Evolutionary conservation across 305 asterid genomes (phyloP), one percentile per base, ranked within the genome.

Genomic region (Fraxinus dipetala): DNA sequence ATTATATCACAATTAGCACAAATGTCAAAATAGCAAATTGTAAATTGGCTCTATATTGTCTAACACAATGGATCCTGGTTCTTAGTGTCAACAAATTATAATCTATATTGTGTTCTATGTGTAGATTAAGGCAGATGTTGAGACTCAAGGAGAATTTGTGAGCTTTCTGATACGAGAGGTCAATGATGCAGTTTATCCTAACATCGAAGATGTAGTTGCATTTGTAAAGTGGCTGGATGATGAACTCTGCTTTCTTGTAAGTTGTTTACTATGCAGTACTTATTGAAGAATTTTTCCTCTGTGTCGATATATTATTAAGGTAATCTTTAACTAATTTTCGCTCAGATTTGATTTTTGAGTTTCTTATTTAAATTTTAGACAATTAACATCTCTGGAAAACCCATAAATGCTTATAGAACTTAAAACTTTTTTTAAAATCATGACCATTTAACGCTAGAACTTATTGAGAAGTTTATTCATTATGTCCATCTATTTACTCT

Each of bases 211-310:
- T 16, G 97, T 95, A 1, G 94, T 92, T 70, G 94, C 97, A 76
- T 95, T 95, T 32, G 97, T 93, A 72, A 92, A 93, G 90, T 95
- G 99, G 99, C 94, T 95, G 30, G 99, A 95, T 82, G 99, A 95
- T 59, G 98, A 95, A 85, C 98, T 95, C 34, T 87, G 95, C 89
- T 95, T 92, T 86, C 95, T 95, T 72, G 98, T 93, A 85, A 87
- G 94, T 72, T 85, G 72, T 81, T 81, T 81, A 18, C n/a, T 26
- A 9, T 16, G 2, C 61, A n/a, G 20, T 48, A 48, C 59, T 48
- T 51, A 51, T 16, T 51, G 61, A 51, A 51, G 20, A 51, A 51
- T 51, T 16, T 16, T 16, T 16, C 61, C 30, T 67, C 5, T 67
- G 18, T 24, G 36, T 26, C 5, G 3, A 67, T 67, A 67, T 67